These are phyloP conservation scores for Cinnamomum micranthum DNA, from an alignment of 164 flowering plant species.

Conservation along the genomic window DNA sequence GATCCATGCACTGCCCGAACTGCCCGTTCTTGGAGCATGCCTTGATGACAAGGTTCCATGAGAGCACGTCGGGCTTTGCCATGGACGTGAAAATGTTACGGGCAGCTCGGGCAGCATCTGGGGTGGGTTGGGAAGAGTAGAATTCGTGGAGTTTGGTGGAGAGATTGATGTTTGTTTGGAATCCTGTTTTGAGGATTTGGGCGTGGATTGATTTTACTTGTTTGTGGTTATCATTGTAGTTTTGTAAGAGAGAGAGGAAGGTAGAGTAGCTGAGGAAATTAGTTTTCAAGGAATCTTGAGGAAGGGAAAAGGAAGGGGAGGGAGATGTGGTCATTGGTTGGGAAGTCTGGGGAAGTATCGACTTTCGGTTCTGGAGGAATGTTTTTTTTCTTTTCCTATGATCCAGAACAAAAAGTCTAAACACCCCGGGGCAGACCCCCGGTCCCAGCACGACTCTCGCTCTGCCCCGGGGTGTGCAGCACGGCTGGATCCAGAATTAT, in stretches of 20 bases:
- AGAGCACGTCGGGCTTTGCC: slow-evolving; percentile 44
- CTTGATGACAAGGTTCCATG: slow-evolving; percentile 60
- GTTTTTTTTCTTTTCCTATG: too few relatives aligned
- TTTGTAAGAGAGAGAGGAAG: slow-evolving; percentile 5
- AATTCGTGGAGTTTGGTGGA: slow-evolving; percentile 57
- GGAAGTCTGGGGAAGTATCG: too few relatives aligned
- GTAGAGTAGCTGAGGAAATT: neutral
- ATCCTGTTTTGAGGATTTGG: slow-evolving; percentile 40
- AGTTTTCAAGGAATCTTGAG: neutral
- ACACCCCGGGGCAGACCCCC: too few relatives aligned
- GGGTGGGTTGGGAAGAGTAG: slow-evolving; percentile 31
- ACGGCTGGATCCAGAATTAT: too few relatives aligned
- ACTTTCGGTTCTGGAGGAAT: too few relatives aligned
- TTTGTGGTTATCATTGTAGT: neutral
- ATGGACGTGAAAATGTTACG: slow-evolving; percentile 37
- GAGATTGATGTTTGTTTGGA: slow-evolving; percentile 58
- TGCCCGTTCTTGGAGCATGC: slow-evolving; percentile 51
- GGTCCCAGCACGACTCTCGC: too few relatives aligned
- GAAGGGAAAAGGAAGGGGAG: neutral
- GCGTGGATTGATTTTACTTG: slow-evolving; percentile 55
- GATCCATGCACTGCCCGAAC: slow-evolving; percentile 38
- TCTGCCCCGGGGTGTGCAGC: too few relatives aligned
- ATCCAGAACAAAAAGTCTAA: too few relatives aligned
- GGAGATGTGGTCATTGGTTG: neutral
- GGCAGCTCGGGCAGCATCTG: slow-evolving; percentile 37